Evolutionary conservation across 129 eudicot species (phyloP).

Genomic region (Helianthus annuus): DNA sequence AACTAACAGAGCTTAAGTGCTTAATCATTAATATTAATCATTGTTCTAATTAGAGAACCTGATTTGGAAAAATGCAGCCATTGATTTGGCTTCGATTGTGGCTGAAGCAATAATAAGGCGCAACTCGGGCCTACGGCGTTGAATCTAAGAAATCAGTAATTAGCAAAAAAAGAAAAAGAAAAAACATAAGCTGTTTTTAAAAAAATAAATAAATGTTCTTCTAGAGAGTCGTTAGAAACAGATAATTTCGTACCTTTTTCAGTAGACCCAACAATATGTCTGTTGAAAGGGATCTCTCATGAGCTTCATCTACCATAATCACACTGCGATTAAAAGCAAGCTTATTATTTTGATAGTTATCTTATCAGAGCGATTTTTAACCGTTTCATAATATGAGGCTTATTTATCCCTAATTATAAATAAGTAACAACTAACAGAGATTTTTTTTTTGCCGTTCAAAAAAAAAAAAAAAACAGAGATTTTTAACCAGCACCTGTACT

Average conservation of each 20-base stretch:
- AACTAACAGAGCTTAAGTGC: not conserved
- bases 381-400: not conserved
- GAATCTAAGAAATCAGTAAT: conserved; percentile 57
- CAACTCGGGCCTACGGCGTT: conserved; percentile 85
- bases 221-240: not conserved
- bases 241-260: conserved; percentile 61
- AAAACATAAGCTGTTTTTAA: too few species aligned
- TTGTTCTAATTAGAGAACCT: conserved; percentile 48
- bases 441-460: too few species aligned
- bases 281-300: conserved; percentile 90
- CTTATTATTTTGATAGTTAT: not conserved
- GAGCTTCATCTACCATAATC: conserved; percentile 99
- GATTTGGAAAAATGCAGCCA: conserved; percentile 72
- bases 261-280: conserved; percentile 90
- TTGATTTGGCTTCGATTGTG: conserved; percentile 88
- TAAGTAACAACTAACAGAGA: not conserved
- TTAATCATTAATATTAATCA: conserved; percentile 5
- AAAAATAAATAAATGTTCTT: not conserved
- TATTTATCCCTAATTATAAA: not conserved
- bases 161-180: not conserved
- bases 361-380: not conserved
- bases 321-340: conserved; percentile 49
- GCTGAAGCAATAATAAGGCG: conserved; percentile 94
- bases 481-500: conserved; percentile 60
- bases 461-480: too few species aligned